Evolutionary conservation across 2,329 filamentous ascomycete genomes (phyloP), one percentile per base, ranked within the genome.

Genomic region (Stagonosporopsis tanaceti): DNA sequence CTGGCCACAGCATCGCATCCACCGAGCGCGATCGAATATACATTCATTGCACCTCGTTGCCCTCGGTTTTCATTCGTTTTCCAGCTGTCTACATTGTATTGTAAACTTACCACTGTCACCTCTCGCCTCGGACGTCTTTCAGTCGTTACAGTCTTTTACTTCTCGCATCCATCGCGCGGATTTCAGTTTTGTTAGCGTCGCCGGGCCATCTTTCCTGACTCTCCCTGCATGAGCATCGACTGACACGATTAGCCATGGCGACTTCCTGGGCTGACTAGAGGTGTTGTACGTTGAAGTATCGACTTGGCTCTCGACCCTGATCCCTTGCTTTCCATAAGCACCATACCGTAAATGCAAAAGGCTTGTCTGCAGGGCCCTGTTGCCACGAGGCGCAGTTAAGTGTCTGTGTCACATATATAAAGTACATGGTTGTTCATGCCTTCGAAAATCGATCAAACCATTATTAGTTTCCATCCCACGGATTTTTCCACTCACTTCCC

Each of bases 321-420:
- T 45, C 32, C 52, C 32, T 45, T 39, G 32, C 52, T 34, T 14
- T 35, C 25, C 50, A 37, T 17, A 28, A 52, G 34, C 41, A 41
- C 42, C 47, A 51, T 15, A 11, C 41, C 42, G 14, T 11, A 17
- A 51, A 30, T 24, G 47, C 9, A 14, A 24, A 27, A 44, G 41
- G 32, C 59, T 64, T 22, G 35, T 38, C 39, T 27, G 7, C 22
- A 35, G 15, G 42, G 8, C 40, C 38, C 41, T 47, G 24, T 32
- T 51, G 42, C 48, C 53, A 42, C 42, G 30, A 24, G 32, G 30
- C 32, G 32, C 32, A 34, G 1, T n/a, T 14, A n/a, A 12, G 15
- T 17, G 7, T 4, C 30, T 2, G n/a, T 37, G 32, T 4, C 6
- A 24, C 3, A 28, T 47, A 27, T 55, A 56, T 59, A 57, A 47